Evolutionary conservation across 2,329 filamentous ascomycete genomes (phyloP).

Genomic region (Alternaria metachromatica): DNA sequence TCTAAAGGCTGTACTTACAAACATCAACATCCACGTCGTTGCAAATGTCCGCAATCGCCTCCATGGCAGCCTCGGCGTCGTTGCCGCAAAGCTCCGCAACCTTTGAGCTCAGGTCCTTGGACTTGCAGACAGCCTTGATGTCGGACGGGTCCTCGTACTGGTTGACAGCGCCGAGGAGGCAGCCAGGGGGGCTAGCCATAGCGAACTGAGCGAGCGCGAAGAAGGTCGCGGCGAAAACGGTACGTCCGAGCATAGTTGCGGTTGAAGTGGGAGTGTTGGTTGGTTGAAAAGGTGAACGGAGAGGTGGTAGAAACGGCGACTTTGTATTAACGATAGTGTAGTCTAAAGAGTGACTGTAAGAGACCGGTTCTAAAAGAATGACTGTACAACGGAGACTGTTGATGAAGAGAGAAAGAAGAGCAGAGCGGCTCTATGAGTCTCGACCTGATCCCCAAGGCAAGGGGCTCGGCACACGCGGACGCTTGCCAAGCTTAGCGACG

Average conservation of each 20-base stretch:
- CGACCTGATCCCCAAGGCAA: conserved; percentile 8
- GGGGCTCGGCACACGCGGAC: conserved; percentile 5
- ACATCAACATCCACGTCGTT: conserved; percentile 35
- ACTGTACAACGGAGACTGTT: conserved; percentile 19
- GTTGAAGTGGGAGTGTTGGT: conserved; percentile 1
- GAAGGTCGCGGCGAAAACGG: conserved; percentile 35
- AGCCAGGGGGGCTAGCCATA: conserved; percentile 34
- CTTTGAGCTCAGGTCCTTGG: conserved; percentile 32
- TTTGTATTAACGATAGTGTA: conserved; percentile 16
- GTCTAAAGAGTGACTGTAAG: conserved; percentile 26
- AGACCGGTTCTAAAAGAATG: conserved; percentile 14
- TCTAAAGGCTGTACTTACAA: conserved; percentile 27
- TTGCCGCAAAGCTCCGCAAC: conserved; percentile 35
- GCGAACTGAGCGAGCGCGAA: conserved; percentile 32
- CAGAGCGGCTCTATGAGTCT: conserved; percentile 8
- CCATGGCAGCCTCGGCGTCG: conserved; percentile 29
- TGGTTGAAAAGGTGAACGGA: background rate
- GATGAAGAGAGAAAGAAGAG: conserved; percentile 9
- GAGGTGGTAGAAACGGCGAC: conserved; percentile 2
- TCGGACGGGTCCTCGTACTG: conserved; percentile 34
- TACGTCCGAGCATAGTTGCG: conserved; percentile 38
- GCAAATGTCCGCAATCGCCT: conserved; percentile 38
- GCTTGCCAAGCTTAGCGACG: conserved; percentile 6
- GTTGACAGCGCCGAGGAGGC: conserved; percentile 42
- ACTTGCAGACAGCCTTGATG: conserved; percentile 35